Percentiles rank a stretch among this genome's conserved stretches.
phyloP scores from a whole-genome alignment of 495 filamentous ascomycete genomes.

The Podospora comata region DNA sequence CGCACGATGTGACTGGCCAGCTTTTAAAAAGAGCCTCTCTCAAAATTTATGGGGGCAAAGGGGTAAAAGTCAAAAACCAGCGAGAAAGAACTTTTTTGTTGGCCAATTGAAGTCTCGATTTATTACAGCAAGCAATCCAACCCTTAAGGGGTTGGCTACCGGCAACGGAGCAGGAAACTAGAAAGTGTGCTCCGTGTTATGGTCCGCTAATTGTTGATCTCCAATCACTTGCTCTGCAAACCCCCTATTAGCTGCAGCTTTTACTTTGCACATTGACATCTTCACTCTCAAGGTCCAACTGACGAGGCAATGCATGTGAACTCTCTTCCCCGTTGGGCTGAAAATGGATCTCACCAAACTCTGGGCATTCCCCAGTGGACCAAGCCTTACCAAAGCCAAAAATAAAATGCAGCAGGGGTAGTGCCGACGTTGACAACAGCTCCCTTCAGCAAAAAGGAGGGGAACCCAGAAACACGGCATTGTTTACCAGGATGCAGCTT shows the following conservation, averaged over 20 bases:
- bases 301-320: not conserved
- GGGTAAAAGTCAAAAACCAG: not conserved
- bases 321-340: not conserved
- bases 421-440: not conserved
- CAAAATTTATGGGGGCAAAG: not conserved
- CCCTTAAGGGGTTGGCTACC: not conserved
- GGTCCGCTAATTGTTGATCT: not conserved
- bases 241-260: not conserved
- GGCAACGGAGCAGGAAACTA: not conserved
- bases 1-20: not conserved
- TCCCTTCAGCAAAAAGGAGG: not conserved
- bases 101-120: not conserved
- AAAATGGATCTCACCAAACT: not conserved
- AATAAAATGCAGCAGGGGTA: not conserved
- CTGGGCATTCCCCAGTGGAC: too few relatives aligned
- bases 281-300: not conserved
- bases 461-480: not conserved
- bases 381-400: not conserved
- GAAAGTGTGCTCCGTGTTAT: not conserved
- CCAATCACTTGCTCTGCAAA: not conserved
- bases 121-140: not conserved
- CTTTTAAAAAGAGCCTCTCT: too few relatives aligned
- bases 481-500: not conserved
- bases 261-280: not conserved
- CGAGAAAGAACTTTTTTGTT: not conserved